Conservation (phyloP, 345 rosid species). For the Anastatica hierochuntica region DNA sequence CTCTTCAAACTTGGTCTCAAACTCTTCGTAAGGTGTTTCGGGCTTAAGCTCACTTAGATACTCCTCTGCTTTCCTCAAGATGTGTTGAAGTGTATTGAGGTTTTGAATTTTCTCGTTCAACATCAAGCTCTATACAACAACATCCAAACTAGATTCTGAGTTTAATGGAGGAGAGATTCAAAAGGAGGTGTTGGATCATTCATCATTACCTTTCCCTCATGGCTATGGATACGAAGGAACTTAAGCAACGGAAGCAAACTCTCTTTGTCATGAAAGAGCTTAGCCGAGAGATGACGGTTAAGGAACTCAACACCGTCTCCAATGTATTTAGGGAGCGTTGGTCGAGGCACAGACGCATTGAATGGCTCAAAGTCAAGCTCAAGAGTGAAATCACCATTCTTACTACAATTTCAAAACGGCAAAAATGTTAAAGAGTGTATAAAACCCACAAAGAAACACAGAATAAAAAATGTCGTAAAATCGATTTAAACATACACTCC, state of each 20-base stretch:
- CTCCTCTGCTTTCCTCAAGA: conserved; percentile 84
- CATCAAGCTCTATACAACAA: conserved; percentile 60
- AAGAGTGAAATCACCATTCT: conserved; percentile 64
- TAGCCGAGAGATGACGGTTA: conserved; percentile 92
- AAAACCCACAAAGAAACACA: not conserved
- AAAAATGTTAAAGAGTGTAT: not conserved
- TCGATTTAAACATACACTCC: conserved; percentile 46
- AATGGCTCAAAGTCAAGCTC: conserved; percentile 92
- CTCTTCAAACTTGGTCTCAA: conserved; percentile 67
- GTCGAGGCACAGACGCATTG: conserved; percentile 67
- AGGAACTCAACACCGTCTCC: conserved; percentile 93
- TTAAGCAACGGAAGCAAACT: conserved; percentile 72
- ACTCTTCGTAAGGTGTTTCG: conserved; percentile 39
- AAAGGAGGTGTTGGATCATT: not conserved
- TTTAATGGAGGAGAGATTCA: not conserved
- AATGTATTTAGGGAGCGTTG: conserved; percentile 76
- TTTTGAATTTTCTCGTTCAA: conserved; percentile 59
- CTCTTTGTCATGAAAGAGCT: conserved; percentile 83
- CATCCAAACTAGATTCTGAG: not conserved
- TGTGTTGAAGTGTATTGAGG: conserved; percentile 51
- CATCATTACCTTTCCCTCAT: conserved; percentile 64
- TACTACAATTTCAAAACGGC: conserved; percentile 25
- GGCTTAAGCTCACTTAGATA: conserved; percentile 37
- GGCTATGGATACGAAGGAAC: conserved; percentile 68
- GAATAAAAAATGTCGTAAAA: not conserved